Base-by-base conservation (phyloP, 2,329 filamentous ascomycete genomes). In the Aspergillus pseudotamarii region DNA sequence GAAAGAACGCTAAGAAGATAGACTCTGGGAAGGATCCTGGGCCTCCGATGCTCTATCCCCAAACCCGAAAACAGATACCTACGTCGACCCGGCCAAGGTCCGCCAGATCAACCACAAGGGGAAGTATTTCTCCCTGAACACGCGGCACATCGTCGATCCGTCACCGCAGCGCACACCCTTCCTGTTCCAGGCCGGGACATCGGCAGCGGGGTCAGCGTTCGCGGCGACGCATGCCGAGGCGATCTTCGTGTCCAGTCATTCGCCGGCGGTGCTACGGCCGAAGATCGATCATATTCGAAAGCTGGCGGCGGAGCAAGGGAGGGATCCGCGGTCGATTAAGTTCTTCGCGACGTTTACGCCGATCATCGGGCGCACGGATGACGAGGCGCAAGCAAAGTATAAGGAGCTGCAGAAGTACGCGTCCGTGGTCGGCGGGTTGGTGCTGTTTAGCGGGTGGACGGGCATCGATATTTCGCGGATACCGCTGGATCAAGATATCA, bases 61-160 rank as follows among this genome's bases (percentile, higher is more conserved):
- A 0, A 82, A 89, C 68, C 78, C 79, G 0, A 80, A 83, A 32
- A 82, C 80, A 12, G 86, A 88, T 66, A 81, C 80, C 38, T 89
- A 88, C 69, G 81, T 85, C 6, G 82, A 88, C 64, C 87, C 88
- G 0, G 80, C 83, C 50, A 84, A 85, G 68, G 84, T 90, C 61
- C 81, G 86, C 26, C 82, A 82, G 11, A 89, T 90, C 67, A 83
- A 88, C 60, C 87, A 90, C 69, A 72, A 83, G 10, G 87, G 87
- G 1, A 85, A 86, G 58, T 88, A 84, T 72, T 82, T 79, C 70
- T 75, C 78, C 12, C 73, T 85, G 0, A 78, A 79, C 59, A 79
- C 77, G 2, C 73, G 78, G 2, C 82, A 84, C 64, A 83, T 84
- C 32, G 81, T 85, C 38, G 82, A 86, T 56, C 85, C 85, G 0